Evolutionary conservation across 2,329 filamentous ascomycete species (phyloP).

Genomic region (Pestalotiopsis sp.): DNA sequence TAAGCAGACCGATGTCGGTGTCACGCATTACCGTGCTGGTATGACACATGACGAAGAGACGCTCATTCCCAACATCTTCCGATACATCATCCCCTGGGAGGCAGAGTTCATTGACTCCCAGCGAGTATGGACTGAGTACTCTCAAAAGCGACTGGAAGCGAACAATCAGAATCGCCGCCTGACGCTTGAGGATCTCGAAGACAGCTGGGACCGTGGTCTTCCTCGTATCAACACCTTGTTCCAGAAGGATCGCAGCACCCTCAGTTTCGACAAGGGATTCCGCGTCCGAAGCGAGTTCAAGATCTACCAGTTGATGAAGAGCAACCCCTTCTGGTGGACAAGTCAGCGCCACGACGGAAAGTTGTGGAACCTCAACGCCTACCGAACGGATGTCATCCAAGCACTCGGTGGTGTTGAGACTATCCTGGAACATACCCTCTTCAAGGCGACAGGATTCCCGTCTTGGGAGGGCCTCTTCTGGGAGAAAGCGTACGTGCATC

Average conservation of each 20-base stretch:
- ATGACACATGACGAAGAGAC: constrained; percentile 99
- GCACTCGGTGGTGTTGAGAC: constrained; percentile 96
- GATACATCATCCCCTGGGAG: constrained; percentile 99
- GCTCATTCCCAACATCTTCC: constrained; percentile 97
- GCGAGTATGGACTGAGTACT: constrained; percentile 98
- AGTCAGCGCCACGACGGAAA: constrained; percentile 97
- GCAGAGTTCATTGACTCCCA: constrained; percentile 99
- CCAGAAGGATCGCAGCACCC: constrained; percentile 95
- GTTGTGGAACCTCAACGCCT: constrained; percentile 94
- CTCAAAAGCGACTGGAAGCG: constrained; percentile 94
- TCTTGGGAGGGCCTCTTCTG: constrained; percentile 94
- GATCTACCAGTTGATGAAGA: constrained; percentile 98
- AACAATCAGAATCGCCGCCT: constrained; percentile 96
- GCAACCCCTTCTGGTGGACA: constrained; percentile 99
- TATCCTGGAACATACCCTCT: constrained; percentile 93
- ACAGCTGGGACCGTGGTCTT: constrained; percentile 97
- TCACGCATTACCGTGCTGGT: constrained; percentile 94
- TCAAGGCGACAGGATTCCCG: constrained; percentile 95
- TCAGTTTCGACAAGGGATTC: constrained; percentile 99
- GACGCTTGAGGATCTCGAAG: constrained; percentile 93
- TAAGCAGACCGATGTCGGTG: constrained; percentile 95
- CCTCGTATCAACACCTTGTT: constrained; percentile 98
- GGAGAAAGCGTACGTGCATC: constrained; percentile 50
- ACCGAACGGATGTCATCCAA: constrained; percentile 96
- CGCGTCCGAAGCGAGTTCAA: constrained; percentile 95